Percentiles rank a stretch among this genome's conserved stretches.
These are phyloP conservation scores for Mallotus japonicus DNA, from an alignment of 441 rosid genomes.

Conservation along the genomic window DNA sequence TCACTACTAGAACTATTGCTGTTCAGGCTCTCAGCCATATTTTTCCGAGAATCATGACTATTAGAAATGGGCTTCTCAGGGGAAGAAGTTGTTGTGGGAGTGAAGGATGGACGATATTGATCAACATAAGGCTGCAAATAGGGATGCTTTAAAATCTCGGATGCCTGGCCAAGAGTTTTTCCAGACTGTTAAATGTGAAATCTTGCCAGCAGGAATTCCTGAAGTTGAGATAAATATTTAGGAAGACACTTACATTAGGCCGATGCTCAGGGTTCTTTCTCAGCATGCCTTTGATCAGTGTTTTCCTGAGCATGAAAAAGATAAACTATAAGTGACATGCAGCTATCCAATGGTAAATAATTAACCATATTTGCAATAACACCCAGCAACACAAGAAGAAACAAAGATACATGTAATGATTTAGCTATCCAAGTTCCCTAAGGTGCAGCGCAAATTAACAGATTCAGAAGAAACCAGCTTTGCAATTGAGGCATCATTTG, in stretches of 20 bases:
- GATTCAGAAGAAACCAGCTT: neutral
- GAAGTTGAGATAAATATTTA: constrained; percentile 20
- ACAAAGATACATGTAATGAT: neutral
- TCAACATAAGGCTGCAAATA: constrained; percentile 87
- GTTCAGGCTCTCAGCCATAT: constrained; percentile 82
- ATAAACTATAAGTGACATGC: constrained; percentile 17
- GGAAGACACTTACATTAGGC: constrained; percentile 63
- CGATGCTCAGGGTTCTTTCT: constrained; percentile 95
- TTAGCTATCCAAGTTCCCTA: constrained; percentile 12
- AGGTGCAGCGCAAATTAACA: neutral
- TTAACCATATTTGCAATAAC: neutral
- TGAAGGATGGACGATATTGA: constrained; percentile 61
- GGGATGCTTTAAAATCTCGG: constrained; percentile 93
- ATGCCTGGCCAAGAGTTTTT: constrained; percentile 49
- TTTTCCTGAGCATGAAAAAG: constrained; percentile 54
- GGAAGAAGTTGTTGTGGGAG: constrained; percentile 31
- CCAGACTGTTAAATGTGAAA: constrained; percentile 24
- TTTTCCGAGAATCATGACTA: constrained; percentile 46
- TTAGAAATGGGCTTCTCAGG: constrained; percentile 53
- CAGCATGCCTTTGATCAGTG: constrained; percentile 84
- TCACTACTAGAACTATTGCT: constrained; percentile 81
- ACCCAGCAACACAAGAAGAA: neutral
- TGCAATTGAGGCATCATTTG: neutral
- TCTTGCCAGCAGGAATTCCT: constrained; percentile 18
- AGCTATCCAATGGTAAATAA: neutral